Base-by-base conservation (phyloP, 1,139 yeast genomes). In the Kodamaea suecica region DNA sequence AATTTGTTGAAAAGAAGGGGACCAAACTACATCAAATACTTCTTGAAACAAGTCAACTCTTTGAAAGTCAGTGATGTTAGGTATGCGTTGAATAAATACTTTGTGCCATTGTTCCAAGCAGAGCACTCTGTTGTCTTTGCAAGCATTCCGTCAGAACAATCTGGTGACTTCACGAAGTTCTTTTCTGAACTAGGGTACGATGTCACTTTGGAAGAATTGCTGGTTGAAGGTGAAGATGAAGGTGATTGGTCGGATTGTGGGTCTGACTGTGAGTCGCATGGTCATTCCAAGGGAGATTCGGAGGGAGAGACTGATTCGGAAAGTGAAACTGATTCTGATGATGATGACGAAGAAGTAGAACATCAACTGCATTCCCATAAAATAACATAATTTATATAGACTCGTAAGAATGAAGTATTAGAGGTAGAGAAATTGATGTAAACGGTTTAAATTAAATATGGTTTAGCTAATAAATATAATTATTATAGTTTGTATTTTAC, bases 111-210 rank as follows among this genome's bases (percentile, higher is more conserved):
- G 38, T 90, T 90, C 55, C 70, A 76, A 26, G 47, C 78, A 3
- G 51, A 63, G 0, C 58, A 58, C 2, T 79, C 94, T 4, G 63
- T 75, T 30, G 70, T 84, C 5, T 88, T 87, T 52, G 64, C 82
- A 7, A 79, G 90, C 47, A 74, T 92, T 39, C 88, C 92, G 43
- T 82, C 92, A 4, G 66, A 80, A 1, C 82, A 80, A 50, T 56
- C 66, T 2, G 76, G 66, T 1, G 64, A 61, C 5, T 63, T 85
- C 39, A 58, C 61, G 27, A 55, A 54, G 12, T 78, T 70, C 38
- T 75, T 88, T 41, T 53, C 50, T 13, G 49, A 50, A 1, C 62
- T 64, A 30, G 95, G 95, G 0, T 90, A 84, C 51, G 57, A 61
- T 0, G 83, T 84, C 23, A 59, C 59, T 8, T 63, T 80, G 16